Conservation (phyloP, 805 yeast species). For the Scheffersomyces ergatensis region DNA sequence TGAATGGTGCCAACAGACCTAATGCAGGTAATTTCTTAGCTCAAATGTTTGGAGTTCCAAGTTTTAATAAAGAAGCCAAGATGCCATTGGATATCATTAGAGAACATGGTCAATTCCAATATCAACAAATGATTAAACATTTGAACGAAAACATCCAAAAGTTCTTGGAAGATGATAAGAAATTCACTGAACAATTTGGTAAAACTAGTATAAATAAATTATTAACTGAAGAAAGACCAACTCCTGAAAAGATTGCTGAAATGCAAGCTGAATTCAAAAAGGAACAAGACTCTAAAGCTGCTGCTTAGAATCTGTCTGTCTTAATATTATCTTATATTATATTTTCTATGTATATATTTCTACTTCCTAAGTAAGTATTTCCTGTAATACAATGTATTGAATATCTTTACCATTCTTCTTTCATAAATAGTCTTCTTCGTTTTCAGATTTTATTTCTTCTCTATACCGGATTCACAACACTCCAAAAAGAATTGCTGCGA, state of each 20-base stretch:
- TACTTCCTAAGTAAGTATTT: too few species aligned
- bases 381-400: too few species aligned
- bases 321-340: too few species aligned
- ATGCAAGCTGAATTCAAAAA: constrained; percentile 35
- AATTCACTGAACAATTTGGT: constrained; percentile 77
- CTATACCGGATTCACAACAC: background rate
- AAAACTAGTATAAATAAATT: constrained; percentile 81
- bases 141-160: constrained; percentile 58
- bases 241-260: constrained; percentile 61
- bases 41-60: constrained; percentile 62
- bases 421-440: too few species aligned
- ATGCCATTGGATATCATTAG: constrained; percentile 88
- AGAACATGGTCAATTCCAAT: constrained; percentile 89
- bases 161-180: constrained; percentile 83
- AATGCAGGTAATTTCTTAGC: constrained; percentile 54
- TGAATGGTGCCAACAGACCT: constrained; percentile 27
- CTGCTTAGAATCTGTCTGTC: too few species aligned
- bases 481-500: too few species aligned
- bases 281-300: background rate
- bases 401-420: too few species aligned
- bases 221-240: constrained; percentile 78
- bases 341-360: too few species aligned
- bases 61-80: constrained; percentile 51
- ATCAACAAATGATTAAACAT: constrained; percentile 70
- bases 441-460: too few species aligned